A percentile compares a stretch with the other conserved stretches of the same genome.
These are phyloP conservation scores for Suillus paluster DNA, from an alignment of 768 basidiomycete genomes.

Conservation along the genomic window DNA sequence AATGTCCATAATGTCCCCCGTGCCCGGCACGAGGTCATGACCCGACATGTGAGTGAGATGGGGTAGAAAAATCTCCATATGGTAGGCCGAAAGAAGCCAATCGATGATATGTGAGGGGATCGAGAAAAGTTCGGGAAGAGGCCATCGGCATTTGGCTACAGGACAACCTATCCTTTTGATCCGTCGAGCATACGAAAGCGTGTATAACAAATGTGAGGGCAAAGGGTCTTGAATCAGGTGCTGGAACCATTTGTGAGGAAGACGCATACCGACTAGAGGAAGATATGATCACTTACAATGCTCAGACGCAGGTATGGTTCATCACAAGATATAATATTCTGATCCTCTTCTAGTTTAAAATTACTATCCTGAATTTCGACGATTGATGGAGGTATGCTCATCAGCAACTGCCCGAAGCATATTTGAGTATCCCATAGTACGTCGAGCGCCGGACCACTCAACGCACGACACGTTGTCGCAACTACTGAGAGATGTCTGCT, in stretches of 20 bases:
- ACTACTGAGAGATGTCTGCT: conserved; percentile 8
- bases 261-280: neutral
- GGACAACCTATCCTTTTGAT: too few relatives aligned
- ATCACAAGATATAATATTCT: neutral
- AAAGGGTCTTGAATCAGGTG: neutral
- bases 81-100: too few relatives aligned
- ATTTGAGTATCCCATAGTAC: conserved; percentile 12
- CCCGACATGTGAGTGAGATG: neutral
- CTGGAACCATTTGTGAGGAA: neutral
- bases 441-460: conserved; percentile 8
- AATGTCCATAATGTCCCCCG: neutral
- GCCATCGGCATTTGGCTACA: too few relatives aligned
- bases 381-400: neutral
- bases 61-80: neutral
- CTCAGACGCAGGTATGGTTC: neutral
- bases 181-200: too few relatives aligned
- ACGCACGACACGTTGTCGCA: conserved; percentile 8
- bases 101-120: too few relatives aligned
- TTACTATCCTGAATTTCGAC: neutral
- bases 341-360: neutral
- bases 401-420: conserved; percentile 4
- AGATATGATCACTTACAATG: neutral
- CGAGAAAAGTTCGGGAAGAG: too few relatives aligned
- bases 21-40: neutral
- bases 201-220: neutral